A percentile compares a stretch with the other conserved stretches of the same genome.
Evolutionary conservation across 768 basidiomycete genomes (phyloP).

Genomic region (Collybiopsis luxurians): DNA sequence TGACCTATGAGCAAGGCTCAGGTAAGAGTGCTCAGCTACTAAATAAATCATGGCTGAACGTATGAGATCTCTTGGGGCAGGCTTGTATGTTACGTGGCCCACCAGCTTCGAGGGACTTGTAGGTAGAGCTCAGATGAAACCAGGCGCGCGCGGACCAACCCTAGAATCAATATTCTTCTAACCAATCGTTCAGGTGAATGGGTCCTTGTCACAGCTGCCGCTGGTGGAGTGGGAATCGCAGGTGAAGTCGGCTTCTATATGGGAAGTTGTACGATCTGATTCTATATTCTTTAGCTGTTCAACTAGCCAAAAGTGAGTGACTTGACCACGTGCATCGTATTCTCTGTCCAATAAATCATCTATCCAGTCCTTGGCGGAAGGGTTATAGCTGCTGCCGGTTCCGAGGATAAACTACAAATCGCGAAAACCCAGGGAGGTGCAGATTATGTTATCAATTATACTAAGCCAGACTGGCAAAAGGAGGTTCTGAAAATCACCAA

Average conservation of each 20-base stretch:
- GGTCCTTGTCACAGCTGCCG: slow-evolving; percentile 92
- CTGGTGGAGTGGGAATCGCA: slow-evolving; percentile 90
- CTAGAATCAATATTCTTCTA: background rate
- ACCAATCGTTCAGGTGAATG: slow-evolving; percentile 62
- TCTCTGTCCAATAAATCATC: background rate
- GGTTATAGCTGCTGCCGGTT: slow-evolving; percentile 92
- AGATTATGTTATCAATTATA: slow-evolving; percentile 82
- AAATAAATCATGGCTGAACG: background rate
- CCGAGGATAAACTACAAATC: slow-evolving; percentile 74
- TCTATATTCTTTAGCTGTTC: slow-evolving; percentile 70
- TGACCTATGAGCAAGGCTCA: slow-evolving; percentile 86
- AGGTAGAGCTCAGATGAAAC: slow-evolving; percentile 75
- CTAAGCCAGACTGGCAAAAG: slow-evolving; percentile 80
- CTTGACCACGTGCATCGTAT: background rate
- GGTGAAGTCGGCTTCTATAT: background rate
- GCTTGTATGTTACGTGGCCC: slow-evolving; percentile 83
- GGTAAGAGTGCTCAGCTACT: slow-evolving; percentile 37
- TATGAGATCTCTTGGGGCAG: background rate
- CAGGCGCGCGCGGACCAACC: slow-evolving; percentile 44
- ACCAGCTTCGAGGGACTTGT: slow-evolving; percentile 93
- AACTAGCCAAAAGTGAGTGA: slow-evolving; percentile 80
- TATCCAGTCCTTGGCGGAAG: slow-evolving; percentile 79
- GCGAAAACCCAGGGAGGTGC: slow-evolving; percentile 77
- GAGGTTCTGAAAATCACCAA: slow-evolving; percentile 80
- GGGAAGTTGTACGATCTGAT: background rate